Percentiles rank a stretch among this genome's conserved stretches.
phyloP scores from a whole-genome alignment of 108 stramenopile species.

The Licmophora abbreviata region DNA sequence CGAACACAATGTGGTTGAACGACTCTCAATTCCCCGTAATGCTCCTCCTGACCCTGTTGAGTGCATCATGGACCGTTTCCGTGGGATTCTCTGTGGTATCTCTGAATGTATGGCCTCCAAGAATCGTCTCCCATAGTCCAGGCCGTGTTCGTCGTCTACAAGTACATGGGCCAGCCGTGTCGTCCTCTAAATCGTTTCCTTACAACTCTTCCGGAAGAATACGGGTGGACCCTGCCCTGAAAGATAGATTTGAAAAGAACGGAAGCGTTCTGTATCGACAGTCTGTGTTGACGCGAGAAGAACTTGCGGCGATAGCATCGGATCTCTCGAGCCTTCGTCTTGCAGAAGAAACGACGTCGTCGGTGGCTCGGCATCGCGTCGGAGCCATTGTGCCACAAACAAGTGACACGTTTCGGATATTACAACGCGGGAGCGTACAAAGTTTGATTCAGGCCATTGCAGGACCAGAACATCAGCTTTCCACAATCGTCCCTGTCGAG shows the following conservation, averaged over 20 bases:
- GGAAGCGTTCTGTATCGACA: conserved; percentile 55
- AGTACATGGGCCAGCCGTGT: no score
- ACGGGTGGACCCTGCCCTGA: no score
- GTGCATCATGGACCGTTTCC: no score
- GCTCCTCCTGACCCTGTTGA: no score
- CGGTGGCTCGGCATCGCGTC: conserved; percentile 50
- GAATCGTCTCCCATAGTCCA: no score
- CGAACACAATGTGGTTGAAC: no score
- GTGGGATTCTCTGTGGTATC: no score
- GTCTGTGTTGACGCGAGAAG: conserved; percentile 41
- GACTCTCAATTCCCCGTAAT: no score
- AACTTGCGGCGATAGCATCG: conserved; percentile 19
- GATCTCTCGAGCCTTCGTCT: conserved; percentile 23
- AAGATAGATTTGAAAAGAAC: conserved; percentile 26
- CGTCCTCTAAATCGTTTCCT: no score
- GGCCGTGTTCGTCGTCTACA: no score
- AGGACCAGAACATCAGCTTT: conserved; percentile 11
- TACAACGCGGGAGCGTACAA: conserved; percentile 42
- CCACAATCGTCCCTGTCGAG: conserved; percentile 47
- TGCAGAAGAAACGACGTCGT: conserved; percentile 37
- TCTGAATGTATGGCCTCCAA: no score
- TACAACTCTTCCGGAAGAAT: no score
- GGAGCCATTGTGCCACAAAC: conserved; percentile 27
- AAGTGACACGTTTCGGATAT: conserved; percentile 20
- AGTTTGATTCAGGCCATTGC: conserved; percentile 24